Percentiles rank a stretch among this genome's conserved stretches.
Evolutionary conservation across 1,139 yeast species (phyloP).

Genomic region (Entelexis paramagnoliae): DNA sequence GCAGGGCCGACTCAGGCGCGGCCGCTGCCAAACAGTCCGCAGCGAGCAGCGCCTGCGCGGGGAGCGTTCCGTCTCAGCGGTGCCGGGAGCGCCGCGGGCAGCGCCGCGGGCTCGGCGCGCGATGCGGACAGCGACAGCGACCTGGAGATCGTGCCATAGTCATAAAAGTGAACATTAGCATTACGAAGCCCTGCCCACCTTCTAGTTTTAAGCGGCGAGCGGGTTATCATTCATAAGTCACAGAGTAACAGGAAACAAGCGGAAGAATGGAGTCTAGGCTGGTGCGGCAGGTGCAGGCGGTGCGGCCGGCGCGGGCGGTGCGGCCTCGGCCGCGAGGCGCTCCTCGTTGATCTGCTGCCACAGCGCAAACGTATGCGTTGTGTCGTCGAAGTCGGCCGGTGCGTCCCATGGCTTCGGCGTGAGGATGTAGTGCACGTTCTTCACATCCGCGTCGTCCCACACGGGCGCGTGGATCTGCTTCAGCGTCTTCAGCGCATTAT

Average conservation of each 20-base stretch:
- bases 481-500: slow-evolving; percentile 46
- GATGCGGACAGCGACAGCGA: slow-evolving; percentile 16
- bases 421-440: slow-evolving; percentile 45
- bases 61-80: no score
- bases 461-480: slow-evolving; percentile 36
- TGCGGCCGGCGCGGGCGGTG: no score
- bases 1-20: no score
- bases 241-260: no score
- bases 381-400: slow-evolving; percentile 28
- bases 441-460: slow-evolving; percentile 41
- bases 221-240: background rate
- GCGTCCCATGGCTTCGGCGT: slow-evolving; percentile 50
- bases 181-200: background rate
- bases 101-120: no score
- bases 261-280: no score
- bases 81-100: no score
- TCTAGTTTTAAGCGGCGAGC: background rate
- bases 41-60: no score
- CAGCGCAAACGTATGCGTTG: slow-evolving; percentile 30
- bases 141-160: slow-evolving; percentile 9
- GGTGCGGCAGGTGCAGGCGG: no score
- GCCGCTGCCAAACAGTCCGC: no score
- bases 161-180: background rate
- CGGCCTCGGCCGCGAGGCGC: slow-evolving; percentile 28
- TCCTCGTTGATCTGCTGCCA: slow-evolving; percentile 32